Conservation (phyloP, 345 rosid genomes). For the Murraya koenigii region DNA sequence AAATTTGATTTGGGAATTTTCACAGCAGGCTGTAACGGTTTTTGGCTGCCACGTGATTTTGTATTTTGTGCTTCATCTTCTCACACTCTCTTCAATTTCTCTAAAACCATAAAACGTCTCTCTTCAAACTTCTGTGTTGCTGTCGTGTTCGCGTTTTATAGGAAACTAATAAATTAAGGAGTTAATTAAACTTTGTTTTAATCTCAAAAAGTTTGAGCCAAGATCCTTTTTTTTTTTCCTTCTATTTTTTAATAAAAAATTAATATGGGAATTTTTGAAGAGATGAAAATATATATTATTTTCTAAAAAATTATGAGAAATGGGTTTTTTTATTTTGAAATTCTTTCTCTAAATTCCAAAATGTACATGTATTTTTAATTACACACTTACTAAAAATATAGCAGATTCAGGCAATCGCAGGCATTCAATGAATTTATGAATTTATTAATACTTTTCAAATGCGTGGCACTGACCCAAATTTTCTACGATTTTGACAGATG, state of each 20-base stretch:
- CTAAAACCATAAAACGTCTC: slow-evolving; percentile 39
- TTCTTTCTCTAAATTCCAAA: not conserved
- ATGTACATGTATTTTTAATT: not conserved
- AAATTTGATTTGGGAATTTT: slow-evolving; percentile 16
- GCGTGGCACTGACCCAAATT: not conserved
- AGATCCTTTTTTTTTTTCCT: not conserved
- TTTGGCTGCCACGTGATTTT: slow-evolving; percentile 46
- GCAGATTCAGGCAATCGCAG: not conserved
- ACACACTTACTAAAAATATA: not conserved
- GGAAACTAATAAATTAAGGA: not conserved
- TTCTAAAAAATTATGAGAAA: no score
- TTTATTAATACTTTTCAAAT: not conserved
- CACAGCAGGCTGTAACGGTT: slow-evolving; percentile 40
- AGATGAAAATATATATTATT: not conserved
- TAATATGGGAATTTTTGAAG: not conserved
- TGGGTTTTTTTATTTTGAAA: not conserved
- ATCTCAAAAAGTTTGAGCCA: not conserved
- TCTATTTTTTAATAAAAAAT: not conserved
- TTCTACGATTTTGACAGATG: not conserved
- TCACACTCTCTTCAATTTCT: not conserved
- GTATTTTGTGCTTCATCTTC: slow-evolving; percentile 16
- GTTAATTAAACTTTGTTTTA: not conserved
- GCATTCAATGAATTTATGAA: not conserved
- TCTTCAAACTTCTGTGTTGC: not conserved
- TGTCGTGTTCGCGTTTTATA: not conserved